Base-by-base conservation (phyloP, 371 early-diverging fungal genomes). In the Circinella minor region DNA sequence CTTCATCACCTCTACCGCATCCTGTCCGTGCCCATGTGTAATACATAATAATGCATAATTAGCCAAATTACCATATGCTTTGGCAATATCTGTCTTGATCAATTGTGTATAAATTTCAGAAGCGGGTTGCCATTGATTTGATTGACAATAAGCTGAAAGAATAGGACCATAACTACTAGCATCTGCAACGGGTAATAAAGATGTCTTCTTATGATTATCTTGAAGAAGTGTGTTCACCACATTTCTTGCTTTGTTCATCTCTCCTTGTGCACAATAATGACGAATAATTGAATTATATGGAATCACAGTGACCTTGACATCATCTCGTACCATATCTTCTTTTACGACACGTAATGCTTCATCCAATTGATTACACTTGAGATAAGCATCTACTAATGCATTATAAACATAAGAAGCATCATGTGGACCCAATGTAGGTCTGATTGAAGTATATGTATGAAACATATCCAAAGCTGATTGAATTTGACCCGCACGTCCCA, bases 341-440 rank as follows among this genome's bases (percentile, higher is more conserved):
- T 79, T 73, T 13, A 86, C 67, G n/a, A 86, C 79, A 10, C 70
- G 73, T 57, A 85, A 68, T 3, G 87, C 85, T 18, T 74, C 81
- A 7, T 74, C 66, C 13, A 82, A 46, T 27, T 74, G 75, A 46
- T 70, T 63, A 64, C 84, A 85, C 17, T 81, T 81, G 39, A 85
- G 68, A 66, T 84, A 79, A 37, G 81, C 77, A 66, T 82, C 83
- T 1, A 86, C 81, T 1, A 86, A 49, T 2, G 83, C 79, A 69
- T 85, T 82, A 64, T 83, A 86, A n/a, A 86, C 77, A 57, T 79
- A 79, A 34, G 82, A 78, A 13, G 84, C 73, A 69, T 86, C 85
- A 57, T 81, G 81, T 10, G 67, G 65, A 34, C 75, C 76, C 59
- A 82, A 39, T 3, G 43, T 55, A 0, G 63, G 63, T n/a, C 74